Base-by-base conservation (phyloP, 805 yeast species). In the Candida vartiovaarae region DNA sequence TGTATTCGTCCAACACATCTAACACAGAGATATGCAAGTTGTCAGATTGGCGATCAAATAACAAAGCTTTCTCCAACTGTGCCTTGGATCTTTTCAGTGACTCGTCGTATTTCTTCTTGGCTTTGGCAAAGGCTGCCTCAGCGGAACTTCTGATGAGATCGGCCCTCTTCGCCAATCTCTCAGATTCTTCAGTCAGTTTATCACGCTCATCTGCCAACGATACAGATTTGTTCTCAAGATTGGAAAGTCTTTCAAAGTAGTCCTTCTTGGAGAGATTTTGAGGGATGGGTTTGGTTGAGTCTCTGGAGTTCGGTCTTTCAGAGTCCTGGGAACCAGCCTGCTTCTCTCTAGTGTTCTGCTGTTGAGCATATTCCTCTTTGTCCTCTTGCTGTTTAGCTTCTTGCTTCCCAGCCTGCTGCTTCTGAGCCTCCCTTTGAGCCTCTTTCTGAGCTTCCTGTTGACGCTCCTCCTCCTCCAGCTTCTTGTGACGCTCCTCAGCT, bases 91-190 rank as follows among this genome's bases (percentile, higher is more conserved):
- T 44, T 9, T 40, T 41, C 20, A 46, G 28, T 3, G 42, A 33
- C 8, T 50, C 47, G 4, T 44, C 44, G 32, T 47, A 49, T 39
- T 47, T 53, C 45, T 38, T 31, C 34, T 47, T 41, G 2, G 59
- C 56, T 24, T 41, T 47, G 11, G 41, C 40, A n/a, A 52, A 36
- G 0, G 56, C 56, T 4, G 36, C 46, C 8, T 41, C 39, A 1
- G 59, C 56, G 11, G 49, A 41, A 15, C 35, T 32, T 36, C 45
- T 39, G 4, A 54, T 35, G 6, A 33, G 34, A 3, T 48, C 48
- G 4, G 53, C 51, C 32, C 36, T 34, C 8, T 30, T 41, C 3
- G 24, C 34, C 1, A 44, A 7, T 24, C 29, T 35, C 10, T 33
- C 47, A 3, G 40, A 40, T 28, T 45, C 40, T 6, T 45, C 46